Percentiles rank a stretch among this genome's conserved stretches.
Conservation (phyloP, 805 yeast genomes). For the Wickerhamiella lipophila region DNA sequence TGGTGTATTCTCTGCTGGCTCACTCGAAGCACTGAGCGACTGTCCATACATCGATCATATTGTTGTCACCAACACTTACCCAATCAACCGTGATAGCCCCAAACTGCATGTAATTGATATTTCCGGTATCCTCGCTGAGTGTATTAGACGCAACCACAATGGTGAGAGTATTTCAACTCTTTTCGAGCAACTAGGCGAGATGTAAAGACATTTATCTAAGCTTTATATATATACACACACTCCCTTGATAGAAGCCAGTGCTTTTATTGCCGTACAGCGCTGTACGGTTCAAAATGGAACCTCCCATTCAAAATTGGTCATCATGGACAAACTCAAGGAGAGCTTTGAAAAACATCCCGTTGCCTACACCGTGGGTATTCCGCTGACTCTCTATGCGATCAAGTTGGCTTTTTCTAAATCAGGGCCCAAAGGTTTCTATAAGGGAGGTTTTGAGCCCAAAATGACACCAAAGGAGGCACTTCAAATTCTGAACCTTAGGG, state of each 20-base stretch:
- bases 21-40: conserved; percentile 64
- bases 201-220: conserved; percentile 13
- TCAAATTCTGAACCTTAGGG: conserved; percentile 57
- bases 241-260: not conserved
- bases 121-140: conserved; percentile 91
- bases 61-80: conserved; percentile 93
- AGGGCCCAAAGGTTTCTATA: conserved; percentile 60
- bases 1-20: conserved; percentile 81
- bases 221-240: not conserved
- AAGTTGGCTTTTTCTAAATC: conserved; percentile 25
- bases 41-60: conserved; percentile 79
- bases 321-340: conserved; percentile 14
- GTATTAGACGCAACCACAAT: conserved; percentile 95
- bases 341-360: conserved; percentile 50
- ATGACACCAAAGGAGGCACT: conserved; percentile 84
- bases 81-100: conserved; percentile 53
- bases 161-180: conserved; percentile 93
- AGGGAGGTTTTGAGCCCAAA: conserved; percentile 86
- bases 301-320: not conserved
- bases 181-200: conserved; percentile 65
- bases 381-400: conserved; percentile 34
- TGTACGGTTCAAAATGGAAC: not conserved
- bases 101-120: conserved; percentile 85
- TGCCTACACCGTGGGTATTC: conserved; percentile 55
- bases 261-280: no score